phyloP scores from a whole-genome alignment of 2,329 filamentous ascomycete genomes.

The Leptographium wingfieldii region DNA sequence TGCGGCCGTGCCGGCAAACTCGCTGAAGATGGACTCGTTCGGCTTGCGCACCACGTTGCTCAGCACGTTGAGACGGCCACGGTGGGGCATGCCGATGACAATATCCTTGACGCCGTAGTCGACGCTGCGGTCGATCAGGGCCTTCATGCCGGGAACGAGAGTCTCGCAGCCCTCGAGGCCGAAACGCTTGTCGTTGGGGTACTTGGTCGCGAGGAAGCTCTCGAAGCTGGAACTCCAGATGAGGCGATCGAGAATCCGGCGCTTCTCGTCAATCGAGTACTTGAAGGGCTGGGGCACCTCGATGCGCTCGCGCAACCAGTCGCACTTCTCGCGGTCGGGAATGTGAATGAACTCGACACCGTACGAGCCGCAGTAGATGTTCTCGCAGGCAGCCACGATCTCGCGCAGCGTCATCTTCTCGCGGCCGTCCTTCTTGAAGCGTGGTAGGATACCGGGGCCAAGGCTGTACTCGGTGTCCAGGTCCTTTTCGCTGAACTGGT shows the following conservation, averaged over 20 bases:
- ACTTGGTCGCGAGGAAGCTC: slow-evolving; percentile 88
- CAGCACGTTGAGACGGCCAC: slow-evolving; percentile 93
- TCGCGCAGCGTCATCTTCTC: slow-evolving; percentile 96
- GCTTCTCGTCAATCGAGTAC: slow-evolving; percentile 97
- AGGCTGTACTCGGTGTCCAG: slow-evolving; percentile 84
- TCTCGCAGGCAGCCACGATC: slow-evolving; percentile 86
- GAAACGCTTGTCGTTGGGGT: slow-evolving; percentile 99
- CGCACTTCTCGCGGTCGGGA: slow-evolving; percentile 90
- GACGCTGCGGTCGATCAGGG: slow-evolving; percentile 92
- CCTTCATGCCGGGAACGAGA: slow-evolving; percentile 97
- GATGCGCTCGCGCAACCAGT: slow-evolving; percentile 91
- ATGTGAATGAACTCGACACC: slow-evolving; percentile 99
- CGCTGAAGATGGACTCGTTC: slow-evolving; percentile 98
- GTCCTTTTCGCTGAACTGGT: slow-evolving; percentile 90
- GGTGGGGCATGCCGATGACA: slow-evolving; percentile 98
- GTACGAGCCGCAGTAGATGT: slow-evolving; percentile 94
- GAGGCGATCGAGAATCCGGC: slow-evolving; percentile 87
- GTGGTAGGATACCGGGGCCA: slow-evolving; percentile 86
- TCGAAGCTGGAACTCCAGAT: slow-evolving; percentile 99
- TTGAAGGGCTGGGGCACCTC: slow-evolving; percentile 93
- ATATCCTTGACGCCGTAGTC: slow-evolving; percentile 99
- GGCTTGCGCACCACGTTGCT: slow-evolving; percentile 98
- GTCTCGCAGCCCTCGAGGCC: slow-evolving; percentile 96
- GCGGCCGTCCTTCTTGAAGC: slow-evolving; percentile 77
- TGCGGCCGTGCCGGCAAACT: slow-evolving; percentile 81